Evolutionary conservation across 148 eudicot genomes (phyloP).

Genomic region (Salicornia ramosissima): DNA sequence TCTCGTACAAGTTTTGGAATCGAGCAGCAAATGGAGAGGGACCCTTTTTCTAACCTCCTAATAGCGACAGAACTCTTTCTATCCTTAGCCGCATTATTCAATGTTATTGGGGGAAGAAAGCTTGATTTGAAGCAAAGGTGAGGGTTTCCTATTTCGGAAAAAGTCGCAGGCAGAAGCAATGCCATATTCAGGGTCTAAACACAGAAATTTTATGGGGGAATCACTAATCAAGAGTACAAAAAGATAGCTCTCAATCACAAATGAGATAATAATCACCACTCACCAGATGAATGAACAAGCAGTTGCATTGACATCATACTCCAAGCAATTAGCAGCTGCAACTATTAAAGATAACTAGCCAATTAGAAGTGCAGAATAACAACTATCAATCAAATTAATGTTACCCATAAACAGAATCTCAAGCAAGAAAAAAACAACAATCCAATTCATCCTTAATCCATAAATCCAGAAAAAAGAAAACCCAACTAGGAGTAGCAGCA

Average conservation of each 20-base stretch:
- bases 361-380: slow-evolving; percentile 6
- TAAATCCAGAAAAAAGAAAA: not conserved
- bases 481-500: not conserved
- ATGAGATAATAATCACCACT: slow-evolving; percentile 8
- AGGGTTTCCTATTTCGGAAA: slow-evolving; percentile 18
- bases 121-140: slow-evolving; percentile 23
- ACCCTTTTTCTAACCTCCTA: slow-evolving; percentile 21
- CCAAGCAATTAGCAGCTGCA: slow-evolving; percentile 12
- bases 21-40: slow-evolving; percentile 38
- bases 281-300: not conserved
- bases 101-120: slow-evolving; percentile 19
- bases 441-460: not conserved
- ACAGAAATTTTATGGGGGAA: not conserved
- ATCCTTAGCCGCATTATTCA: slow-evolving; percentile 11
- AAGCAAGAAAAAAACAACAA: not conserved
- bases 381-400: not conserved
- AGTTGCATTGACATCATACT: slow-evolving; percentile 1
- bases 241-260: not conserved
- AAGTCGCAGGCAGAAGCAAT: slow-evolving; percentile 19
- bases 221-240: not conserved
- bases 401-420: not conserved
- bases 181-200: slow-evolving; percentile 28
- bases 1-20: slow-evolving; percentile 64
- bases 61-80: slow-evolving; percentile 6
- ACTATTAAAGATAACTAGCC: slow-evolving; percentile 10